Evolutionary conservation across 495 filamentous ascomycete genomes (phyloP).

Genomic region (Ramalina intermedia): DNA sequence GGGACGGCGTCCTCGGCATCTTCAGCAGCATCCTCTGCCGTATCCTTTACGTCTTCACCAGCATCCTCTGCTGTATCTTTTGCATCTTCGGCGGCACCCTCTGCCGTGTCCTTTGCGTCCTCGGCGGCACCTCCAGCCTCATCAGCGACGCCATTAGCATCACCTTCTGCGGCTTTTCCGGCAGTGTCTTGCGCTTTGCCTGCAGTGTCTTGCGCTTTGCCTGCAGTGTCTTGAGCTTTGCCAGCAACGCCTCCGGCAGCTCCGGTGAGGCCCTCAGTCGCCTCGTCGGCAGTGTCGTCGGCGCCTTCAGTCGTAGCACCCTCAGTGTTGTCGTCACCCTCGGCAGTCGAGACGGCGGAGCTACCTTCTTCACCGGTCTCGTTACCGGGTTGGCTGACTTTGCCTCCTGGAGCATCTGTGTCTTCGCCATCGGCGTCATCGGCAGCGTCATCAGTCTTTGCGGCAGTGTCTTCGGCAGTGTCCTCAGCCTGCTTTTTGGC

Average conservation of each 20-base stretch:
- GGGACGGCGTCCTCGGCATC: conserved; percentile 22
- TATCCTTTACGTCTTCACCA: conserved; percentile 8
- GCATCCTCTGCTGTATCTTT: conserved; percentile 10
- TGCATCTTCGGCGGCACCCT: neutral
- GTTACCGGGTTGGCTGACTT: conserved; percentile 17
- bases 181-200: conserved; percentile 17
- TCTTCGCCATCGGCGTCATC: conserved; percentile 21
- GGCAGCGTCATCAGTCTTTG: conserved; percentile 20
- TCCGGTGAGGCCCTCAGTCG: conserved; percentile 17
- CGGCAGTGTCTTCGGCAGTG: conserved; percentile 15
- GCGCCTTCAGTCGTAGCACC: conserved; percentile 20
- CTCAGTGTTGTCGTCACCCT: conserved; percentile 20
- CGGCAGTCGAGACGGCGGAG: conserved; percentile 14
- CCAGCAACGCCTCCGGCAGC: conserved; percentile 21
- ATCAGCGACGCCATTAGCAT: conserved; percentile 8
- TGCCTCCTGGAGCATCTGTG: conserved; percentile 14
- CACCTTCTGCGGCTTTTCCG: conserved; percentile 11
- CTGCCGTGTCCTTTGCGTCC: conserved; percentile 6
- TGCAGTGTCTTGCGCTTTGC: conserved; percentile 16
- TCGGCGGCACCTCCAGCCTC: too few relatives aligned
- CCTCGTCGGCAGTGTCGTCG: conserved; percentile 19
- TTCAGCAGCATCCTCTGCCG: conserved; percentile 20
- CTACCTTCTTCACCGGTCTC: conserved; percentile 21
- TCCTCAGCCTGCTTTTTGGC: conserved; percentile 20
- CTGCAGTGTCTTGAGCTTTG: conserved; percentile 15